Evolutionary conservation across 306 rosid genomes (phyloP), one percentile per base, ranked within the genome.

Genomic region (Luffa acutangula): DNA sequence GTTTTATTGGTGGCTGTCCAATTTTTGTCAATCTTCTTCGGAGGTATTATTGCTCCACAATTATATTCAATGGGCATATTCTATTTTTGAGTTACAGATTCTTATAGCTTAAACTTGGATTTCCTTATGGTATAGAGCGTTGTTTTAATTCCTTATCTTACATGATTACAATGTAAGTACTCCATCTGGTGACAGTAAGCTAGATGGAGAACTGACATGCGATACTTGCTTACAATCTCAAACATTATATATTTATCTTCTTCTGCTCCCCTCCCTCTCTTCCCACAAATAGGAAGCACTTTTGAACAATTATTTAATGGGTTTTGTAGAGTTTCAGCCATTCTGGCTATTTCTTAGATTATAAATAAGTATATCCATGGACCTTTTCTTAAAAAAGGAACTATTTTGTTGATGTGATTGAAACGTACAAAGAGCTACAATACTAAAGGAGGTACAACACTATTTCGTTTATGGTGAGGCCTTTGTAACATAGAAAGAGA

Each of bases 1-100:
- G 90, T 86, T 73, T 79, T 42, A 70, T 91, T 21, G 87, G 94
- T 83, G 98, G 97, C 78, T 91, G 96, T 83, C 96, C 88, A 75
- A 81, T 95, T 83, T 95, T 95, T 89, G 92, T 89, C 88, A 95
- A 95, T 89, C 97, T 95, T 84, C 97, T 95, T 83, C 97, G 88
- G 85, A 89, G 97, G 98, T 95, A 84, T 79, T 89, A 72, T 21
- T 71, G 34, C 54, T 71, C 5, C 49, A 34, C 7, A 33, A 59
- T 33, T 13, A 64, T 6, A 64, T 64, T 39, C 42, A 39, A 39
- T 0, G 42, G 42, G 5, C 42, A n/a, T 46, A 70, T 70, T 45
- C 57, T 13, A 71, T 71, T 71, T 71, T 43, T 36, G 25, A 37
- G 45, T 36, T 64, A 45, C 64, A 21, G 0, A 9, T 45, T 25